phyloP scores from a whole-genome alignment of 1,139 yeast species.

The Fermentozyma sake region DNA sequence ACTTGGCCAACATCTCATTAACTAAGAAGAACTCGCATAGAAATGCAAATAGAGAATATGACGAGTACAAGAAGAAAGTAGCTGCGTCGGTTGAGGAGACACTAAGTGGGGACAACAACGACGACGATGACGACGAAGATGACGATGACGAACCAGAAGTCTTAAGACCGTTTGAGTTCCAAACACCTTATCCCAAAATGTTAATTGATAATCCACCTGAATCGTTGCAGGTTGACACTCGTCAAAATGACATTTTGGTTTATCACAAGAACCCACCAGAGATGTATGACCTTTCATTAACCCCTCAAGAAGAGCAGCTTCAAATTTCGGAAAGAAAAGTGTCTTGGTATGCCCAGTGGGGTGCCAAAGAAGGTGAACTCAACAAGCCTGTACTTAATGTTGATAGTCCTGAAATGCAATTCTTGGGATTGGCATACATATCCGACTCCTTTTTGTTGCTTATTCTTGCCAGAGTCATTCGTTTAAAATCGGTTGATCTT shows the following conservation, averaged over 20 bases:
- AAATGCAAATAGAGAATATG: slow-evolving; percentile 20
- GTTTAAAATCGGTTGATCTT: slow-evolving; percentile 19
- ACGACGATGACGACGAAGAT: slow-evolving; percentile 7
- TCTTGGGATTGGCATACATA: slow-evolving; percentile 58
- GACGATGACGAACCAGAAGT: slow-evolving; percentile 20
- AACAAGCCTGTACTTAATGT: slow-evolving; percentile 7
- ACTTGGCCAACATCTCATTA: slow-evolving; percentile 52
- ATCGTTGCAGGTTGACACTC: slow-evolving; percentile 14
- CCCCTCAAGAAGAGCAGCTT: slow-evolving; percentile 19
- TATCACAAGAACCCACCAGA: slow-evolving; percentile 40
- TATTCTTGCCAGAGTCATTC: slow-evolving; percentile 29
- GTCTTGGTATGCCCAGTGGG: slow-evolving; percentile 41
- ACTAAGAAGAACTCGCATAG: slow-evolving; percentile 29
- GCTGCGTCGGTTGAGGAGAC: too few species aligned
- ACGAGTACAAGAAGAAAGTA: slow-evolving; percentile 17
- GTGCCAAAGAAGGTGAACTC: slow-evolving; percentile 20
- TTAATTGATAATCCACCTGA: slow-evolving; percentile 12
- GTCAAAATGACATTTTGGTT: slow-evolving; percentile 15
- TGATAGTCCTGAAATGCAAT: slow-evolving; percentile 36
- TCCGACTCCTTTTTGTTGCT: slow-evolving; percentile 59
- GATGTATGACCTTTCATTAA: slow-evolving; percentile 22
- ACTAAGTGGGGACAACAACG: slow-evolving; percentile 7
- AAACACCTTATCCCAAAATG: slow-evolving; percentile 34
- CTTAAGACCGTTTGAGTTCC: slow-evolving; percentile 34
- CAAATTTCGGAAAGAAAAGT: slow-evolving; percentile 33